Evolutionary conservation across 306 rosid species (phyloP), one percentile per base, ranked within the genome.

Genomic region (Cucumis hystrix): DNA sequence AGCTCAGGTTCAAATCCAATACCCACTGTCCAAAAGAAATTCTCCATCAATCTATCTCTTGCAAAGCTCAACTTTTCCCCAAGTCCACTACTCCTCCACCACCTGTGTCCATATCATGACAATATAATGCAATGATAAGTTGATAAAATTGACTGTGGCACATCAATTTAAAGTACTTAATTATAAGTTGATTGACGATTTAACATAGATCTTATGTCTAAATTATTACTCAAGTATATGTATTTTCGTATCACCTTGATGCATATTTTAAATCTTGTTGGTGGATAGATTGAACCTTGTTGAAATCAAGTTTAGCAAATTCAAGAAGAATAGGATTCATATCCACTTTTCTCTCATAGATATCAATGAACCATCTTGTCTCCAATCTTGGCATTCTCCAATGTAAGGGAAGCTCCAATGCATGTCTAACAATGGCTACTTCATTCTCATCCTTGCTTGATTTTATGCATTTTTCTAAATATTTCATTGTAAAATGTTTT

Each of bases 361-460:
- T 45, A 20, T 79, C 76, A 70, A 83, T 69, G 70, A 68, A 83
- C 83, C 86, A 76, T 9, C 55, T 63, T 11, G 79, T 3, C 43
- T 83, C 80, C 43, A 58, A 49, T 54, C 77, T 68, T 0, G 56
- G 55, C 25, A 76, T 33, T 57, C 41, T 14, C 68, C 68, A 15
- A 62, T 62, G 68, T 7, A 62, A 30, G 10, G 68, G 68, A 62
- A 62, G 56, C 69, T 79, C 83, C 70, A 83, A 54, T 3, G 71
- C 78, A 69, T 68, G 86, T 12, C 4, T 60, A 21, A 83, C 40
- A 30, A 75, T 21, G 8, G 28, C 4, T 4, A 8, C 10, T 20
- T 55, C 39, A 20, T 13, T 0, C 15, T 62, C 43, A 30, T 62
- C 20, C 5, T 0, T 30, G 4, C 43, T 1, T 0, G 11, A 30